A percentile compares a stretch with the other conserved stretches of the same genome.
Conservation (phyloP, 805 yeast genomes). For the Schwanniomyces pseudopolymorphus region DNA sequence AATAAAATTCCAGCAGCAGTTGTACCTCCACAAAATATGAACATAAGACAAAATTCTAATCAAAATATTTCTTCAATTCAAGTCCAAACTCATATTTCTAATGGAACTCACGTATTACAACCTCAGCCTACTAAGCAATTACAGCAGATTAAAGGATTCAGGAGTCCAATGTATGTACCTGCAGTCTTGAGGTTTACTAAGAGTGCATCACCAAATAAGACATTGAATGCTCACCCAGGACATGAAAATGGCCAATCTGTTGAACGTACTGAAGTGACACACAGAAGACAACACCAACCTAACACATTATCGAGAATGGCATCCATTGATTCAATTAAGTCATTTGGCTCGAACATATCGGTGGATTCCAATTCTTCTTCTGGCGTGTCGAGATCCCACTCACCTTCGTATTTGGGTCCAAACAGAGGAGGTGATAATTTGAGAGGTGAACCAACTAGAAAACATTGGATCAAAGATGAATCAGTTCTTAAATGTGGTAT, state of each 20-base stretch:
- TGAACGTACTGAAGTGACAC: neutral
- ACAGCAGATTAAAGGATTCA: slow-evolving; percentile 75
- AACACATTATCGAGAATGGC: slow-evolving; percentile 1
- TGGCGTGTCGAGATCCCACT: slow-evolving; percentile 4
- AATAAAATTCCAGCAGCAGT: slow-evolving; percentile 22
- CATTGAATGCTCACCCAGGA: neutral
- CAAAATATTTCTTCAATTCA: slow-evolving; percentile 6
- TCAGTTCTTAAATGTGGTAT: slow-evolving; percentile 61
- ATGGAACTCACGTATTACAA: slow-evolving; percentile 2
- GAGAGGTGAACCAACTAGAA: slow-evolving; percentile 50
- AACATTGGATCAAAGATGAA: slow-evolving; percentile 76
- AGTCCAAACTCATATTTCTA: slow-evolving; percentile 1
- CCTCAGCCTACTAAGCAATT: slow-evolving; percentile 32
- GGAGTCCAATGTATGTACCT: slow-evolving; percentile 86
- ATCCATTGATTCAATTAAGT: slow-evolving; percentile 21
- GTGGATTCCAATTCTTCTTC: slow-evolving; percentile 21
- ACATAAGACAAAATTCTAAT: slow-evolving; percentile 15
- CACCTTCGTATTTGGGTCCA: slow-evolving; percentile 6
- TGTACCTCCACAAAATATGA: slow-evolving; percentile 23
- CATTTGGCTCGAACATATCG: slow-evolving; percentile 32
- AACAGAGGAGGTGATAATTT: slow-evolving; percentile 22
- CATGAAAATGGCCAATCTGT: slow-evolving; percentile 1
- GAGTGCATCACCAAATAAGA: neutral
- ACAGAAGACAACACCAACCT: slow-evolving; percentile 3
- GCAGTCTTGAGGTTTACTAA: slow-evolving; percentile 67